Percentiles rank a stretch among this genome's conserved stretches.
These are phyloP conservation scores for Aureobasidium melanogenum DNA, from an alignment of 2,329 filamentous ascomycete genomes.

Conservation along the genomic window DNA sequence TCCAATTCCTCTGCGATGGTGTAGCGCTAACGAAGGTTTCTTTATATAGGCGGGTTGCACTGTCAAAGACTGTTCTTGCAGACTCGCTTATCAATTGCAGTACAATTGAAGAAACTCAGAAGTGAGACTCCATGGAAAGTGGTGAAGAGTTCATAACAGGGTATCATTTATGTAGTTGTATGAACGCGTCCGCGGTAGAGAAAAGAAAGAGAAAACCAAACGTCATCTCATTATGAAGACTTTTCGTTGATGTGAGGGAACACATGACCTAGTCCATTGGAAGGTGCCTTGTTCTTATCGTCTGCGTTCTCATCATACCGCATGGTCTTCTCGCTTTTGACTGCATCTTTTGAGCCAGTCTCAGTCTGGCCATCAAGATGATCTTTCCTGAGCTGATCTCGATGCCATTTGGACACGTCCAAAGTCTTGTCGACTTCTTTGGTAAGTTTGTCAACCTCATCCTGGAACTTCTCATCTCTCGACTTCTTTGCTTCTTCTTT, in stretches of 20 bases:
- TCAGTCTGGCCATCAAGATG: conserved; percentile 7
- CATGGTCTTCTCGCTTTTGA: neutral
- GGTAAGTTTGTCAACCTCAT: conserved; percentile 51
- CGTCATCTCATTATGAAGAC: neutral
- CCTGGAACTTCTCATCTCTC: conserved; percentile 48
- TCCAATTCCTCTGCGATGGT: too few relatives aligned
- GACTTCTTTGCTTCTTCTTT: conserved; percentile 26
- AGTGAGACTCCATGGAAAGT: too few relatives aligned
- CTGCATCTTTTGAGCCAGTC: neutral
- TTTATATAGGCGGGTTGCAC: too few relatives aligned
- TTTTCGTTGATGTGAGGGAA: conserved; percentile 17
- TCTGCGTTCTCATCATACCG: conserved; percentile 11
- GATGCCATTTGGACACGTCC: conserved; percentile 37
- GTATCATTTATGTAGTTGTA: too few relatives aligned
- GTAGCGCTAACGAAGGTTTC: too few relatives aligned
- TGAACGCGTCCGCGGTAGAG: neutral
- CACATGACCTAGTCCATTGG: conserved; percentile 14
- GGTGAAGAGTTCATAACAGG: too few relatives aligned
- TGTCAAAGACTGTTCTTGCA: too few relatives aligned
- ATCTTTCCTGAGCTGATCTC: conserved; percentile 26
- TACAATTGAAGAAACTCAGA: too few relatives aligned
- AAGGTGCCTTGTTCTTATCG: neutral
- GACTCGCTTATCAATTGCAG: too few relatives aligned
- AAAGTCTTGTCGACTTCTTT: conserved; percentile 50
- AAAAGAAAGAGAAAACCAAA: neutral